Conservation (phyloP, 306 rosid genomes). For the Potentilla sterilis region DNA sequence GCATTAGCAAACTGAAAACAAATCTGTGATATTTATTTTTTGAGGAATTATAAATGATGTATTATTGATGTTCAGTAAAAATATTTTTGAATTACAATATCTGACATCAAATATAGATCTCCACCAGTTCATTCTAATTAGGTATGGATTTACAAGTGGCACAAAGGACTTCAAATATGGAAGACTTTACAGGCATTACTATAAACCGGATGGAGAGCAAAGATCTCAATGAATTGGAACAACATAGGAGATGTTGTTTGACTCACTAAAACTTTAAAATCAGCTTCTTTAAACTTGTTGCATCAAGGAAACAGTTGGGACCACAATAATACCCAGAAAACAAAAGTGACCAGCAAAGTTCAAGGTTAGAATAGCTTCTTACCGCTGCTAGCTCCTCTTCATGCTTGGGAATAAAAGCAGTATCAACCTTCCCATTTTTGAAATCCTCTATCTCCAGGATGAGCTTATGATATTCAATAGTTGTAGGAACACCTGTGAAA, state of each 20-base stretch:
- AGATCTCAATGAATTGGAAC: neutral
- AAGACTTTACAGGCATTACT: neutral
- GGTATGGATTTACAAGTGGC: neutral
- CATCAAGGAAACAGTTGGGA: neutral
- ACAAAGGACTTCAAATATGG: neutral
- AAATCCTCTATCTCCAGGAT: constrained; percentile 96
- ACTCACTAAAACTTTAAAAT: neutral
- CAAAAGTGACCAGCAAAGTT: neutral
- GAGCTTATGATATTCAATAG: constrained; percentile 95
- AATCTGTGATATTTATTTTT: neutral
- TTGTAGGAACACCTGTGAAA: constrained; percentile 90
- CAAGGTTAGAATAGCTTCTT: constrained; percentile 29
- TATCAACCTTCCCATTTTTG: constrained; percentile 84
- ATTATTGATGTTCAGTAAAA: neutral
- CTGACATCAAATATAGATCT: neutral
- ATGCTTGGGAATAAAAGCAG: constrained; percentile 93
- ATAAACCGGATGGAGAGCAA: neutral
- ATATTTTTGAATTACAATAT: neutral
- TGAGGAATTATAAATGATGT: too few relatives aligned
- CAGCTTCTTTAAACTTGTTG: neutral
- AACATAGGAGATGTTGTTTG: neutral
- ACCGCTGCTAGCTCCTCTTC: constrained; percentile 79
- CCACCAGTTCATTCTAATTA: neutral
- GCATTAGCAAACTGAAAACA: neutral
- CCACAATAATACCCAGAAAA: neutral